These are phyloP conservation scores for Poronia punctata DNA, from an alignment of 495 filamentous ascomycete genomes.

Conservation along the genomic window DNA sequence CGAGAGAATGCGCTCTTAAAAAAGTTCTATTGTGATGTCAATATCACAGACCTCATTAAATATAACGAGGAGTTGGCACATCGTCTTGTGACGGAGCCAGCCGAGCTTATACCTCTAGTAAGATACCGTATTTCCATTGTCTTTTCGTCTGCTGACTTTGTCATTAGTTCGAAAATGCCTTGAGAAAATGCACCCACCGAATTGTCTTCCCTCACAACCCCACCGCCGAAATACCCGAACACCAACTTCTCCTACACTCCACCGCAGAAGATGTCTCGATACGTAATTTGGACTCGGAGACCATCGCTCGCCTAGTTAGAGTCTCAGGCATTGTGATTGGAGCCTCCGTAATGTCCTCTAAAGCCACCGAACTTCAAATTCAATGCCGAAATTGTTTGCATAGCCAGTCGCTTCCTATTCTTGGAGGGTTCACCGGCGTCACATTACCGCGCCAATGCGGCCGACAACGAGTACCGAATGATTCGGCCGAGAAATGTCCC, in stretches of 20 bases:
- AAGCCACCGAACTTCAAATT: conserved; percentile 79
- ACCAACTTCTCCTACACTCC: conserved; percentile 94
- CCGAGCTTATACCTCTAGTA: conserved; percentile 88
- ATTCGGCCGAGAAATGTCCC: conserved; percentile 65
- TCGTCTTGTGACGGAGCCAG: conserved; percentile 81
- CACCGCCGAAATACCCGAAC: conserved; percentile 69
- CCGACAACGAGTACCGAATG: conserved; percentile 48
- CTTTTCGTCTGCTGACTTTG: conserved; percentile 1
- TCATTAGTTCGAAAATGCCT: conserved; percentile 76
- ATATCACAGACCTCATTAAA: conserved; percentile 91
- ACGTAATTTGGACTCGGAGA: conserved; percentile 85
- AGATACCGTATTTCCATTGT: conserved; percentile 13
- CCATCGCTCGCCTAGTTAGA: conserved; percentile 88
- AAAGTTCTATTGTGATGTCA: conserved; percentile 93
- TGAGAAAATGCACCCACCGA: conserved; percentile 83
- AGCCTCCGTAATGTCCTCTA: conserved; percentile 92
- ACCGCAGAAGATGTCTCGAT: conserved; percentile 85
- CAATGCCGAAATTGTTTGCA: conserved; percentile 85
- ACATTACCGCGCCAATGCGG: conserved; percentile 74
- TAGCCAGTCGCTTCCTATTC: conserved; percentile 61
- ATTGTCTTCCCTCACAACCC: conserved; percentile 76
- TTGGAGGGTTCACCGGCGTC: conserved; percentile 79
- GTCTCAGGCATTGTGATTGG: conserved; percentile 98
- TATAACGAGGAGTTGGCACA: conserved; percentile 96
- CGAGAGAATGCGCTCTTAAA: conserved; percentile 92